These are phyloP conservation scores for Pyrus hybrid DNA, from an alignment of 331 rosid genomes.

Conservation along the genomic window DNA sequence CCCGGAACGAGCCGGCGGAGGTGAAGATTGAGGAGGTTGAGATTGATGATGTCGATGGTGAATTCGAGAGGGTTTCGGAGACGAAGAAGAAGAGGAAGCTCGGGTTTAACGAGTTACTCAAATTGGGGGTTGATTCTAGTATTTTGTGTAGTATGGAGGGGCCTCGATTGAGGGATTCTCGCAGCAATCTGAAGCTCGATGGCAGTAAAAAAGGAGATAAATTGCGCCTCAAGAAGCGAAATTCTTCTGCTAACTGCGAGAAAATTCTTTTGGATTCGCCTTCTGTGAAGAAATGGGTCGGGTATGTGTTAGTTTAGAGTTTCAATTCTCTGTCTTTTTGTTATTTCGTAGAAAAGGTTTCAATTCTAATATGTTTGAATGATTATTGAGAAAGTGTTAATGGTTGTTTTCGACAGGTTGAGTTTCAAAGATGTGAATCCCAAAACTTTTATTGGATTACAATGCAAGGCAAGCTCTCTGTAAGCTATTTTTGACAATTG, in stretches of 20 bases:
- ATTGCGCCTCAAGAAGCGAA: conserved; percentile 30
- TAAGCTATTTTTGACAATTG: conserved; percentile 14
- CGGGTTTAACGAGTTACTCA: conserved; percentile 56
- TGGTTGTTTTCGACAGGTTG: conserved; percentile 45
- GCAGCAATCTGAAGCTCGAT: conserved; percentile 16
- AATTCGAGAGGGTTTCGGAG: conserved; percentile 17
- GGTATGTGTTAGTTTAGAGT: conserved; percentile 32
- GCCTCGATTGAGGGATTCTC: conserved; percentile 72
- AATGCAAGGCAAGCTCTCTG: conserved; percentile 77
- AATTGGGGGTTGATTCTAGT: conserved; percentile 60
- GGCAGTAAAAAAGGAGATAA: conserved; percentile 7
- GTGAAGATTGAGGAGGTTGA: conserved; percentile 6
- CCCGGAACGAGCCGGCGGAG: conserved; percentile 12
- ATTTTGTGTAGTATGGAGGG: conserved; percentile 34
- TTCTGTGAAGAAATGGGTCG: conserved; percentile 65
- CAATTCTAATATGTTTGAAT: neutral
- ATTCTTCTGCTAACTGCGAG: conserved; percentile 28
- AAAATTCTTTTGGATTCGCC: conserved; percentile 40
- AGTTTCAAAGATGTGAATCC: conserved; percentile 58
- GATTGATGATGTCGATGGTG: neutral
- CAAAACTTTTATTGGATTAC: conserved; percentile 59
- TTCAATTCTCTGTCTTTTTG: neutral
- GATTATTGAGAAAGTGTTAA: neutral
- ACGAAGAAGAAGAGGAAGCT: conserved; percentile 32
- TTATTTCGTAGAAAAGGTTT: neutral